phyloP scores from a whole-genome alignment of 1,284 basidiomycete genomes.

The Trametes pubescens region DNA sequence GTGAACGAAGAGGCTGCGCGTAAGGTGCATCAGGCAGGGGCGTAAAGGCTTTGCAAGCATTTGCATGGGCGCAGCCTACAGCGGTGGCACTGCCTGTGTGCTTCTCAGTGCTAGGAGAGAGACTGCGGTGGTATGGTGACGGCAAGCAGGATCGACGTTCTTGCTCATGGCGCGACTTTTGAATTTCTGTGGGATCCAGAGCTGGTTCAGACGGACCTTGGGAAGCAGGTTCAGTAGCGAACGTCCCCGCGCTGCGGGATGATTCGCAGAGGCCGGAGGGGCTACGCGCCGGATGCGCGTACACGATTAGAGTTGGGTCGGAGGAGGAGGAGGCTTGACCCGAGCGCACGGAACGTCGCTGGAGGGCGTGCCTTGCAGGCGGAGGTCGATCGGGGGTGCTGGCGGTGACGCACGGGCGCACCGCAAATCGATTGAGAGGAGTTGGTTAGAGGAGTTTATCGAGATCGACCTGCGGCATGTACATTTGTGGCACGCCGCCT shows the following conservation, averaged over 20 bases:
- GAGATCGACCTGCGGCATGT: conserved; percentile 25
- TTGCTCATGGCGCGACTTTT: conserved; percentile 4
- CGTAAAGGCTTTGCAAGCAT: not conserved
- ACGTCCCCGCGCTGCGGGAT: not conserved
- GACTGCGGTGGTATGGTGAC: conserved; percentile 5
- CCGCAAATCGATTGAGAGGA: conserved; percentile 5
- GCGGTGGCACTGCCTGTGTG: not conserved
- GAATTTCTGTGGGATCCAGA: no score
- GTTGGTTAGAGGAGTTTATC: conserved; percentile 20
- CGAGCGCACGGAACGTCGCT: not conserved
- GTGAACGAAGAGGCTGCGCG: not conserved
- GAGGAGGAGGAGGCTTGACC: not conserved
- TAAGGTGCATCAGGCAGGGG: not conserved
- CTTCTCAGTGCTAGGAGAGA: not conserved
- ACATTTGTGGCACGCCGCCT: conserved; percentile 8
- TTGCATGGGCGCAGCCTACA: not conserved
- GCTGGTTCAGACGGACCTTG: no score
- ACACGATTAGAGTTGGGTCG: conserved; percentile 1
- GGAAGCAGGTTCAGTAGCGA: not conserved
- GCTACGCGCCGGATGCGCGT: not conserved
- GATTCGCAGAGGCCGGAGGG: not conserved
- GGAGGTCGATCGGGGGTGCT: not conserved
- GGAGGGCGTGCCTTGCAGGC: not conserved
- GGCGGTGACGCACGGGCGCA: conserved; percentile 19
- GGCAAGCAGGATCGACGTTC: conserved; percentile 10